A percentile compares a stretch with the other conserved stretches of the same genome.
Conservation (phyloP, 106 monocot genomes). For the Acorus gramineus region DNA sequence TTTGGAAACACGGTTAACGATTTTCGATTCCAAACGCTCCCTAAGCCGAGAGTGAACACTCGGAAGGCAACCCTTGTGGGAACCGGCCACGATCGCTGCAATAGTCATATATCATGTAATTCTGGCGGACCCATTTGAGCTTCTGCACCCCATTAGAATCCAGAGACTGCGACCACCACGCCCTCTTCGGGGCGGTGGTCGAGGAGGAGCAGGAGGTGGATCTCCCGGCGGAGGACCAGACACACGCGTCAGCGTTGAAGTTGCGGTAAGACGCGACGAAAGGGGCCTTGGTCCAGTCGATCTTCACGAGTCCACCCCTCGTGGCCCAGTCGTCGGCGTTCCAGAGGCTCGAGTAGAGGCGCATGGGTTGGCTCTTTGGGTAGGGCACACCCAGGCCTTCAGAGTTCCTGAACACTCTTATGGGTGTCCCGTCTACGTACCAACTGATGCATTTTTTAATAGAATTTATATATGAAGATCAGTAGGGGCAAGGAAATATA, state of each 20-base stretch:
- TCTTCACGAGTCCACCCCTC: conserved; percentile 24
- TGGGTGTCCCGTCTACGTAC: conserved; percentile 16
- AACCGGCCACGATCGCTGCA: conserved; percentile 14
- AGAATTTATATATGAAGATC: not conserved
- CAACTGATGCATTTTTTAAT: not conserved
- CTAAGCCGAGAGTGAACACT: conserved; percentile 7
- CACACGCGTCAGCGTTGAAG: conserved; percentile 13
- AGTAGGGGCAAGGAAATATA: not conserved
- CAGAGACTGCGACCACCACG: conserved; percentile 14
- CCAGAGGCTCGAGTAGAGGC: conserved; percentile 25
- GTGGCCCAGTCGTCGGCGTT: conserved; percentile 40
- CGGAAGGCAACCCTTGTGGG: conserved; percentile 17
- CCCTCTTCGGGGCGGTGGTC: not conserved
- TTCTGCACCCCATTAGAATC: not conserved
- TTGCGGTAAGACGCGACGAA: conserved; percentile 18
- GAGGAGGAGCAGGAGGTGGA: not conserved
- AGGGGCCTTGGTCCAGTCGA: conserved; percentile 24
- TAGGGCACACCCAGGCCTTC: conserved; percentile 2
- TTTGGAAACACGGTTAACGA: too few relatives aligned
- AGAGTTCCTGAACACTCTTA: conserved; percentile 19
- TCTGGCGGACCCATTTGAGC: conserved; percentile 14
- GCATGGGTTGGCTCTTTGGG: conserved; percentile 15
- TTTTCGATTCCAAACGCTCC: too few relatives aligned
- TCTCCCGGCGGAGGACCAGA: not conserved
- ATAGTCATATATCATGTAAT: conserved; percentile 31